Evolutionary conservation across 441 rosid genomes (phyloP).

Genomic region (Hypseocharis bilobata): DNA sequence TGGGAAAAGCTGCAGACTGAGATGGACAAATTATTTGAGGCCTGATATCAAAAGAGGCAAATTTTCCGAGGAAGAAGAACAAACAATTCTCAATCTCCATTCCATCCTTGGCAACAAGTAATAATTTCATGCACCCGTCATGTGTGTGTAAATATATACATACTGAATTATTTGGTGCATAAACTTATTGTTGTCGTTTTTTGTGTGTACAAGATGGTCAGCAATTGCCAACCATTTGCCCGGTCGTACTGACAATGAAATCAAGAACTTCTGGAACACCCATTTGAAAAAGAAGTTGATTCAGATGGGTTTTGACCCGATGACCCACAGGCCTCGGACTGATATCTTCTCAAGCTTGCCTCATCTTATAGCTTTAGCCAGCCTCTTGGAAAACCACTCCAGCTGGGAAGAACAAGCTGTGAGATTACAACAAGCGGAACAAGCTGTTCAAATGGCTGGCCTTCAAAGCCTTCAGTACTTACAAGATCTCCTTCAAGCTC

Average conservation of each 20-base stretch:
- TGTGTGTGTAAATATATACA: no score
- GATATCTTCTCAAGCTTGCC: conserved; percentile 64
- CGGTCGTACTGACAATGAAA: conserved; percentile 76
- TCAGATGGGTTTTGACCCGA: conserved; percentile 83
- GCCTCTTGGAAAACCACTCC: conserved; percentile 39
- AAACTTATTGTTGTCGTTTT: not conserved
- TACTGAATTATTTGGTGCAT: no score
- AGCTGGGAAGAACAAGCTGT: conserved; percentile 40
- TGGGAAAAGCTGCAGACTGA: conserved; percentile 82
- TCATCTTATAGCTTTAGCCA: conserved; percentile 60
- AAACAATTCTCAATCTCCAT: conserved; percentile 70
- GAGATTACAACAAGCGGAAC: conserved; percentile 53
- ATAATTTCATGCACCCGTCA: no score
- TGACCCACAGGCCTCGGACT: conserved; percentile 77
- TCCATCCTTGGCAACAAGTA: conserved; percentile 85
- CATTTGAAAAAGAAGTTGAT: conserved; percentile 78
- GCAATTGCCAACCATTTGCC: conserved; percentile 69
- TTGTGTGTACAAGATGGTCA: conserved; percentile 51
- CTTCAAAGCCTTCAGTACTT: conserved; percentile 52
- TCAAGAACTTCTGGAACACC: conserved; percentile 79
- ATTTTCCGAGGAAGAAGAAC: conserved; percentile 76
- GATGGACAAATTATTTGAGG: conserved; percentile 86
- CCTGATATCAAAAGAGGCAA: conserved; percentile 90
- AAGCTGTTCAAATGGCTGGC: conserved; percentile 52
- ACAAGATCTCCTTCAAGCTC: conserved; percentile 41